Evolutionary conservation across 148 eudicot genomes (phyloP).

Genomic region (Heliamphora exappendiculata): DNA sequence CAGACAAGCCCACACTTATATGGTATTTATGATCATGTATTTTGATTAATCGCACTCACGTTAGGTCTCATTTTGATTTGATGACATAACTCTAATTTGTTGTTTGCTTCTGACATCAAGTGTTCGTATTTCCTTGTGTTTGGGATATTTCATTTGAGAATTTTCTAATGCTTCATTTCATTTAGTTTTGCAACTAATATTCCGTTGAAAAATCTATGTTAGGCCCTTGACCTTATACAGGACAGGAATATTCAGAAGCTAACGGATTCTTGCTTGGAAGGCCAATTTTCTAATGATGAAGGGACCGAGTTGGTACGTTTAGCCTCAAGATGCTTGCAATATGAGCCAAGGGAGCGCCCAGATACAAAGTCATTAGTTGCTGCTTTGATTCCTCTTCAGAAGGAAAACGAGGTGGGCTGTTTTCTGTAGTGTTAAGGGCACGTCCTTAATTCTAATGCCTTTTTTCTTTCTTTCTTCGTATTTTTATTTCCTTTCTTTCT

Average conservation of each 20-base stretch:
- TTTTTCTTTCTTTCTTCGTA: neutral
- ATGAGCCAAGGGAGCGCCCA: conserved; percentile 93
- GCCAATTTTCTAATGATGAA: conserved; percentile 77
- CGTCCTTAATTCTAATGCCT: neutral
- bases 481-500: neutral
- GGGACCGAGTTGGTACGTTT: conserved; percentile 82
- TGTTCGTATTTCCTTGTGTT: conserved; percentile 1
- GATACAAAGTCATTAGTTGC: conserved; percentile 69
- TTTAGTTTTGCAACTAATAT: neutral
- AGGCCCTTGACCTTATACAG: conserved; percentile 94
- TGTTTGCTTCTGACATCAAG: neutral
- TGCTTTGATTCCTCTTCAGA: conserved; percentile 85
- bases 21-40: neutral
- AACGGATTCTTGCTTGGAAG: conserved; percentile 93
- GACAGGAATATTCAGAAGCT: conserved; percentile 83
- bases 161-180: neutral
- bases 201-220: conserved; percentile 17
- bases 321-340: conserved; percentile 86
- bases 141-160: neutral
- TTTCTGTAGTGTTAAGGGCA: neutral
- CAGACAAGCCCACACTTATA: neutral
- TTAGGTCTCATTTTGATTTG: neutral
- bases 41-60: neutral
- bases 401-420: conserved; percentile 63
- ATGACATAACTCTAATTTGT: neutral